A percentile compares a stretch with the other conserved stretches of the same genome.
Conservation (phyloP, 495 filamentous ascomycete species). For the Trichocladium antarcticum region DNA sequence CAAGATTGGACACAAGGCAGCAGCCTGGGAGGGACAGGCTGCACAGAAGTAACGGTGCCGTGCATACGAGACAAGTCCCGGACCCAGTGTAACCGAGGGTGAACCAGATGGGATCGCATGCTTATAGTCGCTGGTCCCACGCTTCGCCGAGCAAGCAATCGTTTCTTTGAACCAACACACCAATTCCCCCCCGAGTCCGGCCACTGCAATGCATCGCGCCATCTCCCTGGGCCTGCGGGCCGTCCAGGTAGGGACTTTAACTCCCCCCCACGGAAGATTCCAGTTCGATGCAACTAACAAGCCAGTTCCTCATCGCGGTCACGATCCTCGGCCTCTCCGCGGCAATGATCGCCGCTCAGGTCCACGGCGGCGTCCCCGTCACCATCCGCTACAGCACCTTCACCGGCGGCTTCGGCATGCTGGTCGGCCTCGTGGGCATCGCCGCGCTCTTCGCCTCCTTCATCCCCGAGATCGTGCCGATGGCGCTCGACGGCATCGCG, state of each 20-base stretch:
- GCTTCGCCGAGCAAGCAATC: too few species aligned
- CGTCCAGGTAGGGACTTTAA: not conserved
- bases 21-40: too few species aligned
- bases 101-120: too few species aligned
- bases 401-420: conserved; percentile 39
- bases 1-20: too few species aligned
- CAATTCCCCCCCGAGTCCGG: not conserved
- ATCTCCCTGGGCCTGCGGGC: conserved; percentile 12
- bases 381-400: conserved; percentile 38
- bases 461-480: conserved; percentile 29
- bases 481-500: conserved; percentile 36
- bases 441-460: conserved; percentile 29
- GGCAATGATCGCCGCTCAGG: conserved; percentile 35
- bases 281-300: not conserved
- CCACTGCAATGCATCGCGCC: conserved; percentile 2
- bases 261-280: not conserved
- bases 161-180: too few species aligned
- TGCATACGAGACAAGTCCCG: too few species aligned
- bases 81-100: too few species aligned
- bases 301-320: conserved; percentile 35
- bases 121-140: too few species aligned
- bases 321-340: conserved; percentile 41
- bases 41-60: too few species aligned
- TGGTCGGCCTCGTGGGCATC: conserved; percentile 33
- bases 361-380: conserved; percentile 25